These are phyloP conservation scores for Fusarium pseudoanthophilum DNA, from an alignment of 2,329 filamentous ascomycete species.

Conservation along the genomic window DNA sequence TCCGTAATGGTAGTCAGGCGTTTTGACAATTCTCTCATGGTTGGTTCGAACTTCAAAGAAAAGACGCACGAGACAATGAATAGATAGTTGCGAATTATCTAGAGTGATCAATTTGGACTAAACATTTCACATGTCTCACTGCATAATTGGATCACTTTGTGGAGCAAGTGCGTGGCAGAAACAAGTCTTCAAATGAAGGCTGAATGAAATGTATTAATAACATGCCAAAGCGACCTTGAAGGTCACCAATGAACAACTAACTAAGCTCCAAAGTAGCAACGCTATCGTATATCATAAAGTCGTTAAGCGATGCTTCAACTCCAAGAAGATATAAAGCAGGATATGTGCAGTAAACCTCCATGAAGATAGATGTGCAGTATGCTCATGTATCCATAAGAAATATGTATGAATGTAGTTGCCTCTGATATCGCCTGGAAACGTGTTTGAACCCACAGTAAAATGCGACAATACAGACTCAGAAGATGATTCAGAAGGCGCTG, in stretches of 20 bases:
- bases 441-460: accelerated
- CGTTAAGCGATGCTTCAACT: accelerated
- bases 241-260: accelerated
- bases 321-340: accelerated
- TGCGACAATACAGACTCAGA: not conserved
- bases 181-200: not conserved
- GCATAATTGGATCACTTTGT: accelerated
- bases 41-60: not conserved
- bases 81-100: accelerated
- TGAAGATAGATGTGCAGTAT: not conserved
- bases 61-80: not conserved
- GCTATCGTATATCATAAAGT: not conserved
- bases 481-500: no score
- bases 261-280: not conserved
- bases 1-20: not conserved
- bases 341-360: accelerated
- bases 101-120: no score
- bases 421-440: accelerated
- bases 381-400: no score
- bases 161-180: not conserved
- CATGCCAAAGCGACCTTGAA: accelerated
- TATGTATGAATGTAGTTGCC: not conserved
- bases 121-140: not conserved
- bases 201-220: not conserved
- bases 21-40: not conserved